Conservation (phyloP, 2,329 filamentous ascomycete species). For the Rhynchosporium agropyri region DNA sequence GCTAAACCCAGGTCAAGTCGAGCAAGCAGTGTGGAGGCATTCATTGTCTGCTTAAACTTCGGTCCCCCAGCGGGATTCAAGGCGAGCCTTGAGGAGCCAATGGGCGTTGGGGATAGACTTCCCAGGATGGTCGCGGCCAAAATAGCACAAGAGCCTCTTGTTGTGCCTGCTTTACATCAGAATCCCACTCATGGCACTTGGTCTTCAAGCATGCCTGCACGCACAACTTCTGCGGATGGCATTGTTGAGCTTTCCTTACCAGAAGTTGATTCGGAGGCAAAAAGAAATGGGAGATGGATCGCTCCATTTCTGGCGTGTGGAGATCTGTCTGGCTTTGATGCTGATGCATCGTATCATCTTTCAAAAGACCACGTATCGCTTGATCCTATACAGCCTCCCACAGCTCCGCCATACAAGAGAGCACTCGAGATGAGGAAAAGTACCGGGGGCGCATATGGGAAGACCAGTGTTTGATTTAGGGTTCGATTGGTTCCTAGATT, state of each 20-base stretch:
- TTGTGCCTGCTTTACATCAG: constrained; percentile 51
- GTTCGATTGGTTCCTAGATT: neutral
- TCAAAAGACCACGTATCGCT: constrained; percentile 84
- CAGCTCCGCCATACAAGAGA: constrained; percentile 90
- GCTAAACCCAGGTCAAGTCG: constrained; percentile 92
- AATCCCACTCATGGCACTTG: constrained; percentile 50
- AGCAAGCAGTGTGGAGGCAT: constrained; percentile 96
- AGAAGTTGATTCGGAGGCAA: constrained; percentile 44
- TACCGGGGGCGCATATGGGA: constrained; percentile 63
- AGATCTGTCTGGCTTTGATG: constrained; percentile 91
- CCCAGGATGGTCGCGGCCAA: constrained; percentile 52
- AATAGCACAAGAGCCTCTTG: constrained; percentile 46
- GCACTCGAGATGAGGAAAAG: constrained; percentile 82
- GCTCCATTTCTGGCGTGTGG: constrained; percentile 97
- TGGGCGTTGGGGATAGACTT: constrained; percentile 65
- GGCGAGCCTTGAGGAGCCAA: constrained; percentile 73
- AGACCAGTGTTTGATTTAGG: constrained; percentile 18
- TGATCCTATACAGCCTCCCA: constrained; percentile 92
- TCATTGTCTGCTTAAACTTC: constrained; percentile 93
- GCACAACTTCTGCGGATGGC: constrained; percentile 31
- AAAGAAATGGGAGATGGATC: constrained; percentile 70
- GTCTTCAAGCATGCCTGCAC: constrained; percentile 35
- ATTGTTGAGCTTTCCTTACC: constrained; percentile 37
- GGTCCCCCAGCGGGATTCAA: constrained; percentile 75
- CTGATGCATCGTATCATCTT: constrained; percentile 89